Conservation (phyloP, 306 rosid species). For the Corylus heterophylla region DNA sequence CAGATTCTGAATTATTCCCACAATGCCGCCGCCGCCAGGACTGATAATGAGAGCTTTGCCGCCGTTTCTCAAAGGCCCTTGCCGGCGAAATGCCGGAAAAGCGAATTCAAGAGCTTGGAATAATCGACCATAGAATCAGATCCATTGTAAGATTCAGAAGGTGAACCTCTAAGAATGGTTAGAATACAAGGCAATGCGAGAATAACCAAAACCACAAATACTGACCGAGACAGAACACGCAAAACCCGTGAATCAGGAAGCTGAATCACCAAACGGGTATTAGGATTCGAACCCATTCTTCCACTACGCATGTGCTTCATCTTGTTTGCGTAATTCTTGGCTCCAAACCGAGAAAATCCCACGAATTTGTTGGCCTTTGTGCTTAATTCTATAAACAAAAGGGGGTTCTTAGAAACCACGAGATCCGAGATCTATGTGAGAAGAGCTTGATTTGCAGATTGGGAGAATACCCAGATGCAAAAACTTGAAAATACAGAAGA, state of each 20-base stretch:
- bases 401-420: neutral
- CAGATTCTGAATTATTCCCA: no score
- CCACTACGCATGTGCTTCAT: slow-evolving; percentile 31
- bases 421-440: slow-evolving; percentile 1
- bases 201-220: slow-evolving; percentile 57
- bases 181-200: slow-evolving; percentile 46
- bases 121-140: no score
- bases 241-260: slow-evolving; percentile 51
- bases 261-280: slow-evolving; percentile 39
- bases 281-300: slow-evolving; percentile 33
- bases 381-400: neutral
- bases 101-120: no score
- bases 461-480: no score
- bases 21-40: no score
- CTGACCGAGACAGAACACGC: slow-evolving; percentile 52
- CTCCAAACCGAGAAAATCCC: slow-evolving; percentile 29
- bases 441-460: neutral
- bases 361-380: slow-evolving; percentile 7
- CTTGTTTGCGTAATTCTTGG: slow-evolving; percentile 21
- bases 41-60: no score
- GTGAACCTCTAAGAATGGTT: slow-evolving; percentile 28
- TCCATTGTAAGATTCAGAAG: neutral
- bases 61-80: no score
- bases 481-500: no score
- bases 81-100: no score